These are phyloP conservation scores for Gracilaria gracilis DNA, from an alignment of 23 red algal species.

Conservation along the genomic window DNA sequence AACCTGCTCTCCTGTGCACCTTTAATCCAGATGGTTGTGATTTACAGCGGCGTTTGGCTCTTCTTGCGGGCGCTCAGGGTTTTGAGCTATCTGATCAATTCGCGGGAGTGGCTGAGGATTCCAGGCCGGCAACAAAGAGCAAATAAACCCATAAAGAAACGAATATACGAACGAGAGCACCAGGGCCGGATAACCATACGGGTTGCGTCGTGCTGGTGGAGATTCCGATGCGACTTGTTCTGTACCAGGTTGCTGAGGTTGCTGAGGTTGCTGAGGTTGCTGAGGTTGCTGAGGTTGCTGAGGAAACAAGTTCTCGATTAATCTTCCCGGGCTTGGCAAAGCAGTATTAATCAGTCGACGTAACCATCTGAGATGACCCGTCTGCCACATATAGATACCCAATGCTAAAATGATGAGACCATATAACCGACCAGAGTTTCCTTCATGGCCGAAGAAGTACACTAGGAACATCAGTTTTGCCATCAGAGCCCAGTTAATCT, in stretches of 20 bases:
- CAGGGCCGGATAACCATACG: constrained; percentile 20
- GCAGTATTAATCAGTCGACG: constrained; percentile 21
- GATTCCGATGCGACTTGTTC: background rate
- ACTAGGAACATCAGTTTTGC: constrained; percentile 75
- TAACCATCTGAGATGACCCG: constrained; percentile 60
- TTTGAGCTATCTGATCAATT: constrained; percentile 41
- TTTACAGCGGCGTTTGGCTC: background rate
- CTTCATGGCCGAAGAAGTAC: constrained; percentile 76
- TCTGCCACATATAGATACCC: constrained; percentile 83
- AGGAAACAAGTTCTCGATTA: constrained; percentile 59
- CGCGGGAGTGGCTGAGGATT: constrained; percentile 48
- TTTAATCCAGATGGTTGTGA: constrained; percentile 27
- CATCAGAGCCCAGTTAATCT: constrained; percentile 82
- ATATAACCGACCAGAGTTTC: constrained; percentile 59
- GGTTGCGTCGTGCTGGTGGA: constrained; percentile 15
- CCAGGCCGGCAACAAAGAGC: constrained; percentile 79
- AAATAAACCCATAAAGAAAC: constrained; percentile 80
- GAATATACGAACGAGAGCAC: constrained; percentile 66
- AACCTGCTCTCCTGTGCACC: background rate
- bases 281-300: constrained; percentile 22
- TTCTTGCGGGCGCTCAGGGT: constrained; percentile 19
- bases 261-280: no score
- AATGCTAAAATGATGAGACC: constrained; percentile 52
- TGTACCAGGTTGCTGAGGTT: background rate
- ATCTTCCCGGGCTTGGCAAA: constrained; percentile 35